Evolutionary conservation across 495 filamentous ascomycete species (phyloP), one percentile per base, ranked within the genome.

Genomic region (Talaromyces borbonicus): DNA sequence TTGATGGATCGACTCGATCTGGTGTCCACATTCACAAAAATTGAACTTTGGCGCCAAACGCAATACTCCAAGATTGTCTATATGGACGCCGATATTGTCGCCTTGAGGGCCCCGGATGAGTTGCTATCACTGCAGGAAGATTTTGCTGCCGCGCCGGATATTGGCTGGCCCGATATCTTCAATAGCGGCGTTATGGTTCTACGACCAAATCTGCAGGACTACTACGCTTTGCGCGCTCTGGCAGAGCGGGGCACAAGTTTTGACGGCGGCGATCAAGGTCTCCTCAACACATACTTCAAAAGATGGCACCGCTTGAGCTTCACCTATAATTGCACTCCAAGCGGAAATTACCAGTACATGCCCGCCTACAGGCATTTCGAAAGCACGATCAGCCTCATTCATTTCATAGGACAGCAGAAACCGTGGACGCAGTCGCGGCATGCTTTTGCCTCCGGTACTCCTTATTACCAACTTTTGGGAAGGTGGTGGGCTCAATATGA

Each of bases 121-220:
- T 79, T 99, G 29, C 87, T 99, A 56, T 71, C 82, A 19, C 55
- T 94, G 44, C 66, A 82, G 3, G 73, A 80, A 41, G 66, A 79
- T 27, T 96, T 99, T 56, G 87, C 89, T 3, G 92, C 92, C 2
- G 87, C 84, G 11, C 93, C 92, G 25, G 92, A 99, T 58, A 83
- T 97, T 54, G 92, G 92, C 55, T 99, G 93, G 93, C 92, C 92
- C 24, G 92, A 99, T 67, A 77, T 87, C 50, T 99, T 99, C 75
- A 99, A 99, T 68, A 90, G 86, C 36, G 92, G 92, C 48, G 73
- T 99, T 41, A 92, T 99, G 85, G 86, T 84, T 33, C 63, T 97
- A 35, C 83, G 77, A 20, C 92, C 92, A 14, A 86, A 94, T 61
- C 66, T 87, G 73, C 82, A 82, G 43, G 89, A 93, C 48, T 95